A percentile compares a stretch with the other conserved stretches of the same genome.
Evolutionary conservation across 1,284 basidiomycete genomes (phyloP).

Genomic region (Pterulicium gracile): DNA sequence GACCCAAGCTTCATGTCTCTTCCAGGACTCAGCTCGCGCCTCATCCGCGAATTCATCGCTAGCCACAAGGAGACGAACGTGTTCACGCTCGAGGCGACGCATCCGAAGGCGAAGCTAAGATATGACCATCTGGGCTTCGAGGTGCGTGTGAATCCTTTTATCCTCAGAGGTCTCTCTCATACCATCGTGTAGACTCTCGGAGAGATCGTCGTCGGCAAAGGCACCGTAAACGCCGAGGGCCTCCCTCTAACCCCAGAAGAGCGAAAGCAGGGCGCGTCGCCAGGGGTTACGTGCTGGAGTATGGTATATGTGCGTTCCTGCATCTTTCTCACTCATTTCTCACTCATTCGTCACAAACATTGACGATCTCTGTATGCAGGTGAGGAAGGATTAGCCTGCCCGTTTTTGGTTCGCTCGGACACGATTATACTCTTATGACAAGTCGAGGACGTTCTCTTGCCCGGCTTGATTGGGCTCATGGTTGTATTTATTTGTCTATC

Average conservation of each 20-base stretch:
- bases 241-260: neutral
- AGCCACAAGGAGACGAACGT: neutral
- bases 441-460: too few species aligned
- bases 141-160: neutral
- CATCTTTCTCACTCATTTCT: too few species aligned
- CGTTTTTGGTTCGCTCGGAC: too few species aligned
- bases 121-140: neutral
- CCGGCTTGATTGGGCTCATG: too few species aligned
- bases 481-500: too few species aligned
- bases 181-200: neutral
- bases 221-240: neutral
- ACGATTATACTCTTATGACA: too few species aligned
- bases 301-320: constrained; percentile 2
- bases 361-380: too few species aligned
- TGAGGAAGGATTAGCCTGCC: too few species aligned
- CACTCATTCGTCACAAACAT: too few species aligned
- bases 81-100: neutral
- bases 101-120: neutral
- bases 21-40: neutral
- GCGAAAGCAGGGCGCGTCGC: neutral
- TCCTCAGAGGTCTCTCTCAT: neutral
- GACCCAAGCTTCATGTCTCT: too few species aligned
- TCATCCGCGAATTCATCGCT: neutral
- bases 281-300: neutral
- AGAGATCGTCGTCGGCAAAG: constrained; percentile 1